Base-by-base conservation (phyloP, 169 alveolate species). In the Cryptosporidium ubiquitum region DNA sequence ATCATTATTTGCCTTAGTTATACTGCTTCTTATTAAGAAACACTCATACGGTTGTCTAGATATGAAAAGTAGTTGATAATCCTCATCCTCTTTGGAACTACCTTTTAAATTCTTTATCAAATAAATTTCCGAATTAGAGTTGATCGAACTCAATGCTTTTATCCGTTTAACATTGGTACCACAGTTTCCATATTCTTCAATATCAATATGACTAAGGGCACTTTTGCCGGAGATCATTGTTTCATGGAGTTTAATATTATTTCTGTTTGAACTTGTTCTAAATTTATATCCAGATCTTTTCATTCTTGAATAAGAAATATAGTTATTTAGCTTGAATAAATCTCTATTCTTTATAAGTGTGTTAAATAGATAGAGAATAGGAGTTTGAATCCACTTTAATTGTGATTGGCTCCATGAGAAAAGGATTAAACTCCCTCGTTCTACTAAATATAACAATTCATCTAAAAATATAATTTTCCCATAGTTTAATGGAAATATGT, bases 341-440 rank as follows among this genome's bases (percentile, higher is more conserved):
- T 31, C 26, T 35, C 29, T n/a, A 26, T 42, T 61, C n/a, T 12
- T 71, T 51, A 52, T 47, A 47, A 71, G 31, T 20, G 31, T n/a
- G 40, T 42, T 47, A 33, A 42, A 79, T 12, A 79, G 35, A 29
- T 37, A 79, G 20, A 79, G 35, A 14, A 79, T 61, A 42, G 89
- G 89, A 1, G 68, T 61, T 64, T 79, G 89, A 3, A 60, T 14
- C 89, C 89, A 79, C 5, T 61, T 49, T n/a, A 47, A 26, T 12
- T 16, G 18, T 23, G 61, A 39, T 6, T 6, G 14, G 23, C 68
- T 64, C 89, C 89, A 79, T 14, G 89, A 61, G 61, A 79, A 79
- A 79, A 79, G 89, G 20, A 79, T 16, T 40, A 79, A 10, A 29
- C 79, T 64, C 5, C 89, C 89, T 16, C 89, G 89, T 29, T 79